Base-by-base conservation (phyloP, 257 asterid species). In the Salvia hispanica region DNA sequence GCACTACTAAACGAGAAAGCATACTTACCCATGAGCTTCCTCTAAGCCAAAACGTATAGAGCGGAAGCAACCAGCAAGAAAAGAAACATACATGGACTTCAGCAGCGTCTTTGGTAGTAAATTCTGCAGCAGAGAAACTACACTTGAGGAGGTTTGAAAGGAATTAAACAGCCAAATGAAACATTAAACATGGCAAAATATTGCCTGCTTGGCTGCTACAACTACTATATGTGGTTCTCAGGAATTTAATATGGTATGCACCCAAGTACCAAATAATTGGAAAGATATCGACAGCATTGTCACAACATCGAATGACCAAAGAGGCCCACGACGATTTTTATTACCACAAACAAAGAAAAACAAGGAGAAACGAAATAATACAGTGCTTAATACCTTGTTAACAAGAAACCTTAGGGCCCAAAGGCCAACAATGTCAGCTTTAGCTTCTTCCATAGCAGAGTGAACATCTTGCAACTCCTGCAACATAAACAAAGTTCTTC, bases 401-500 rank as follows among this genome's bases (percentile, higher is more conserved):
- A 88, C 82, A 45, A 93, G 86, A 84, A 90, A 90, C 72, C 86
- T 81, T 72, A 93, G 85, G 64, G 99, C 95, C 99, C 99, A 93
- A 67, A 93, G 92, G 69, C 99, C 99, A 56, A 90, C 99, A 73
- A 93, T 90, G 83, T 93, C 99, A 13, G 97, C 99, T 82, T 93
- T 93, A 60, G 99, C 97, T 84, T 93, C 99, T 83, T 93, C 99
- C 40, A 93, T 60, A 66, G 97, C 82, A 5, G 99, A 88, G 84
- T 93, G 96, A 78, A 93, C 89, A 78, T 93, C 96, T 90, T 88
- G 96, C 84, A 93, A 78, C 81, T 90, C 97, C 99, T 93, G 80
- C 59, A 33, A 44, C 69, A 66, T 67, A 59, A 44, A 54, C 16
- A 66, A 46, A 67, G 64, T 43, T 45, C 53, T 33, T 67, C 53